A percentile compares a stretch with the other conserved stretches of the same genome.
Evolutionary conservation across 306 rosid species (phyloP).

Genomic region (Pyrus betulifolia): DNA sequence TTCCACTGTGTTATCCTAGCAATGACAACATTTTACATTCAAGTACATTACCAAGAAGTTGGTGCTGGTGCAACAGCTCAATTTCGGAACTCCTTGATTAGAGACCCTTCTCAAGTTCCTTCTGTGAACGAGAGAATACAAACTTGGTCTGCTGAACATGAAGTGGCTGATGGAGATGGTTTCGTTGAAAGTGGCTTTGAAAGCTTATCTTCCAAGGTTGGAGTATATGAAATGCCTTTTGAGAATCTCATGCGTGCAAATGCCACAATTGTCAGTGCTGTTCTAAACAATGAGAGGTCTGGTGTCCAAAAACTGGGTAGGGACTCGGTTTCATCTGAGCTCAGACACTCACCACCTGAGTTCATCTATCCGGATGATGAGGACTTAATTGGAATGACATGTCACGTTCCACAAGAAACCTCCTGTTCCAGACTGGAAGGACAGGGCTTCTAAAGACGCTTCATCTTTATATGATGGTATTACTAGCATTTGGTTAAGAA

Average conservation of each 20-base stretch:
- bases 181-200: slow-evolving; percentile 5
- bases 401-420: slow-evolving; percentile 21
- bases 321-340: slow-evolving; percentile 22
- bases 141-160: slow-evolving; percentile 15
- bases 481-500: background rate
- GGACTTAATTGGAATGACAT: slow-evolving; percentile 35
- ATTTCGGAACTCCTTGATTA: slow-evolving; percentile 3
- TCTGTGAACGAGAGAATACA: slow-evolving; percentile 7
- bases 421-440: slow-evolving; percentile 25
- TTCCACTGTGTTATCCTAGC: slow-evolving; percentile 15
- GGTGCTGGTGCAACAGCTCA: slow-evolving; percentile 4
- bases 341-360: slow-evolving; percentile 16
- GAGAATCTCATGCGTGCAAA: slow-evolving; percentile 15
- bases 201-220: slow-evolving; percentile 16
- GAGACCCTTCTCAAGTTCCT: slow-evolving; percentile 21
- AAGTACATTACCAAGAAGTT: background rate
- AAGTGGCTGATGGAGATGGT: too few species aligned
- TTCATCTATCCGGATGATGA: slow-evolving; percentile 19
- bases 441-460: slow-evolving; percentile 20
- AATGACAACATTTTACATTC: slow-evolving; percentile 18
- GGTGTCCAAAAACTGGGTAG: slow-evolving; percentile 20
- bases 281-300: slow-evolving; percentile 19
- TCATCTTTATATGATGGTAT: slow-evolving; percentile 8
- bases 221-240: slow-evolving; percentile 14
- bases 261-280: slow-evolving; percentile 2